Conservation (phyloP, 257 asterid species). For the Ajuga chamaepitys region DNA sequence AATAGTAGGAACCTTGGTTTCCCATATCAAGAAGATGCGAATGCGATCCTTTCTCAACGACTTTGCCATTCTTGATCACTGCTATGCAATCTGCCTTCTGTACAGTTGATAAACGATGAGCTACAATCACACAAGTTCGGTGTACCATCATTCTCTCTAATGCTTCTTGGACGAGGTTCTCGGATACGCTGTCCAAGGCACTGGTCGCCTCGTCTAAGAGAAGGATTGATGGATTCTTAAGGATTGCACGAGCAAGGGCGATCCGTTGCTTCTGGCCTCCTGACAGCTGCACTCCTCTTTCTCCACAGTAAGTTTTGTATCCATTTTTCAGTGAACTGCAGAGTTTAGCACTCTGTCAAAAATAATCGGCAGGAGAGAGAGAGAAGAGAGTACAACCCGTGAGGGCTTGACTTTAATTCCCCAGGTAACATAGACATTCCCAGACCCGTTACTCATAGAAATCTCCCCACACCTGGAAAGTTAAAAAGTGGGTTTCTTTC, state of each 20-base stretch:
- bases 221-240: constrained; percentile 63
- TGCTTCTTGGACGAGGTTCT: constrained; percentile 57
- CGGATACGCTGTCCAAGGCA: constrained; percentile 57
- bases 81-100: constrained; percentile 51
- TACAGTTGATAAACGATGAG: constrained; percentile 65
- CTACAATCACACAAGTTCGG: constrained; percentile 57
- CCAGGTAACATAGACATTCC: no score
- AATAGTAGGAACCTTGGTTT: constrained; percentile 43
- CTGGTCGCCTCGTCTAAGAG: constrained; percentile 81
- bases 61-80: constrained; percentile 55
- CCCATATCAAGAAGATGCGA: constrained; percentile 37
- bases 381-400: no score
- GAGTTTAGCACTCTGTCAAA: background rate
- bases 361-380: background rate
- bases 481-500: no score
- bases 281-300: constrained; percentile 64
- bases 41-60: constrained; percentile 71
- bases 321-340: constrained; percentile 57
- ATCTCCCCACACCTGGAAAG: no score
- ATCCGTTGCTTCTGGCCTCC: constrained; percentile 80
- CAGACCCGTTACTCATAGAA: no score
- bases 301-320: constrained; percentile 64
- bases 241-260: constrained; percentile 63
- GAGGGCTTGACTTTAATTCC: no score
- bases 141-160: constrained; percentile 55